Conservation (phyloP, 495 filamentous ascomycete species). For the Paragyromitra xinjiangensis region DNA sequence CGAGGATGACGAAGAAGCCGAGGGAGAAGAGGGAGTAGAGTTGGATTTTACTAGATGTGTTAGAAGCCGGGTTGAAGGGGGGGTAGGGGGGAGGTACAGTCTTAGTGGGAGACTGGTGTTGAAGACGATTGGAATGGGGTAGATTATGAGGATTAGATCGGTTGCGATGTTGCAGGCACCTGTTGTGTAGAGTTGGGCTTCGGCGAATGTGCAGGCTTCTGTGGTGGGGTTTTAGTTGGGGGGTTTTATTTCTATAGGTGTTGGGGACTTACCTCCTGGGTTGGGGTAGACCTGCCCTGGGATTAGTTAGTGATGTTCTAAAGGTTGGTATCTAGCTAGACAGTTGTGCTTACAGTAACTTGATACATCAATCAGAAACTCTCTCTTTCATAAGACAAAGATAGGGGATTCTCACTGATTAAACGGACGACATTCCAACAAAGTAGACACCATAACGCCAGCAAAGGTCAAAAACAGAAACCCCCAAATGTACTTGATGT, state of each 20-base stretch:
- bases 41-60: slow-evolving; percentile 39
- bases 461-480: slow-evolving; percentile 35
- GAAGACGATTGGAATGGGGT: slow-evolving; percentile 45
- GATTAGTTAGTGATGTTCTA: slow-evolving; percentile 18
- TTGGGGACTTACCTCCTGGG: slow-evolving; percentile 39
- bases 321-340: not conserved
- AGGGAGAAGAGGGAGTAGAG: slow-evolving; percentile 49
- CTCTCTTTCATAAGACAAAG: no score
- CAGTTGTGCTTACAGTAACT: slow-evolving; percentile 42
- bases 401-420: slow-evolving; percentile 16
- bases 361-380: not conserved
- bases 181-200: slow-evolving; percentile 51
- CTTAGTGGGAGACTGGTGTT: slow-evolving; percentile 20
- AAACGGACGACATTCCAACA: slow-evolving; percentile 46
- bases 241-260: not conserved
- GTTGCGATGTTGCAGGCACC: slow-evolving; percentile 45
- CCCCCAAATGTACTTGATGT: slow-evolving; percentile 46
- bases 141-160: slow-evolving; percentile 48
- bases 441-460: slow-evolving; percentile 37
- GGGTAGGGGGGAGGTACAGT: slow-evolving; percentile 15
- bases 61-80: not conserved
- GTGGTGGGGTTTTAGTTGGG: not conserved
- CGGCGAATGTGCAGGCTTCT: slow-evolving; percentile 40
- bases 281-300: slow-evolving; percentile 46
- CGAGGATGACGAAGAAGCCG: slow-evolving; percentile 49